phyloP scores from a whole-genome alignment of 805 yeast species.

The Tetrapisispora iriomotensis region DNA sequence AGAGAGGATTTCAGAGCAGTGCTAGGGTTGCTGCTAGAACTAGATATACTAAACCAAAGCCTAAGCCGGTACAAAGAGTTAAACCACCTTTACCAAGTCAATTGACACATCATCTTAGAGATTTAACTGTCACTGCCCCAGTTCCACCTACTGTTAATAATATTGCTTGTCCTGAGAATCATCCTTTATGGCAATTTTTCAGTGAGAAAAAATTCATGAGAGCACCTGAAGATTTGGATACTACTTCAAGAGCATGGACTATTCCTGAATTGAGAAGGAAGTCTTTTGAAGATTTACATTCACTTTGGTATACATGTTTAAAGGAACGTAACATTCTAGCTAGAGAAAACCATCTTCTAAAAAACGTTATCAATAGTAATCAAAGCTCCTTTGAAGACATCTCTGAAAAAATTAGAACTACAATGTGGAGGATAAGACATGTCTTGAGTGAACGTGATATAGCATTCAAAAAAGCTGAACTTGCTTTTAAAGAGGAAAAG shows the following conservation, averaged over 20 bases:
- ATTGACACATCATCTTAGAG: slow-evolving; percentile 19
- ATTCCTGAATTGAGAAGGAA: slow-evolving; percentile 84
- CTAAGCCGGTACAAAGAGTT: slow-evolving; percentile 18
- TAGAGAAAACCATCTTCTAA: slow-evolving; percentile 60
- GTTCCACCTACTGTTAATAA: slow-evolving; percentile 74
- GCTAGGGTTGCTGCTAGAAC: slow-evolving; percentile 32
- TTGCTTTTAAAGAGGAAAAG: slow-evolving; percentile 34
- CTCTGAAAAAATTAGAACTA: slow-evolving; percentile 39
- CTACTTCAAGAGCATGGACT: slow-evolving; percentile 70
- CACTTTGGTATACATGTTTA: slow-evolving; percentile 79
- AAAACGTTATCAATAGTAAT: slow-evolving; percentile 28
- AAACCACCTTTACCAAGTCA: slow-evolving; percentile 21
- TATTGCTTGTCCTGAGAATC: slow-evolving; percentile 66
- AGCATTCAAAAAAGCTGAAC: slow-evolving; percentile 51
- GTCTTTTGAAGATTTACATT: slow-evolving; percentile 84
- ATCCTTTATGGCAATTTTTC: slow-evolving; percentile 94
- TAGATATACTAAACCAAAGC: slow-evolving; percentile 31
- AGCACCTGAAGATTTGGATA: slow-evolving; percentile 41
- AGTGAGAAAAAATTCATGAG: slow-evolving; percentile 53
- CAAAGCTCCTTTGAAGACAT: slow-evolving; percentile 29
- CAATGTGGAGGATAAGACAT: slow-evolving; percentile 76
- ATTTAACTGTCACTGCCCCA: slow-evolving; percentile 60
- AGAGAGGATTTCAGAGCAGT: slow-evolving; percentile 30
- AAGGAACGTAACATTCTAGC: slow-evolving; percentile 73
- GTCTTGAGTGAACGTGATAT: slow-evolving; percentile 80